Evolutionary conservation across 176 grass and related monocot genomes (phyloP), one percentile per base, ranked within the genome.

Genomic region (Musa troglodytarum): DNA sequence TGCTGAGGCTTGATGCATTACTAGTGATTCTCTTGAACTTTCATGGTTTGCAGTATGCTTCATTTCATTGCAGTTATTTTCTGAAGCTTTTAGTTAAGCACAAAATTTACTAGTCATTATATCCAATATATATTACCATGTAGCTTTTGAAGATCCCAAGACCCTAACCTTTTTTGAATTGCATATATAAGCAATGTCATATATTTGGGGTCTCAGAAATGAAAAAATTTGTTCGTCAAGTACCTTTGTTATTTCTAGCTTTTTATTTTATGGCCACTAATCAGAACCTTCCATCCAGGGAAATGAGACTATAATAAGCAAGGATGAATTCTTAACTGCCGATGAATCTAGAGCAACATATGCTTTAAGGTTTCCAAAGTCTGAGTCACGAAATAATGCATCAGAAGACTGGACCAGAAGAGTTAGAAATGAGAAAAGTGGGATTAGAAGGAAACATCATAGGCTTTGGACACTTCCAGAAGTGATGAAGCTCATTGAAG

Each of bases 401-500:
- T 80, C 78, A 52, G 49, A 80, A 52, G 28, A 73, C 57, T 80
- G 7, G 9, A 58, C 15, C 28, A n/a, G 9, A 21, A 16, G 4
- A 28, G 53, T 43, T 64, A 80, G 15, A 73, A 51, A 53, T 63
- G 68, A 51, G 8, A 80, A 73, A 54, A 12, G 20, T 29, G 56
- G 68, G 56, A 49, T 21, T 70, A 69, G 66, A 80, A 80, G 78
- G 56, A 80, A 73, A 49, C 78, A 73, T 53, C 68, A 80, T 52
- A 62, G 69, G 28, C 12, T 73, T 62, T 80, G 78, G 78, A 80
- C 78, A 29, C 34, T 80, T 63, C 25, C 78, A 65, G 78, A 80
- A n/a, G 78, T 80, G 49, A 80, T 64, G 34, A 80, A 80, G 52
- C 78, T 80, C 53, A 49, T 80, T 53, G 78, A 80, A 51, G 78